These are phyloP conservation scores for Oryza punctata DNA, from an alignment of 176 grass and related monocot genomes.

Conservation along the genomic window DNA sequence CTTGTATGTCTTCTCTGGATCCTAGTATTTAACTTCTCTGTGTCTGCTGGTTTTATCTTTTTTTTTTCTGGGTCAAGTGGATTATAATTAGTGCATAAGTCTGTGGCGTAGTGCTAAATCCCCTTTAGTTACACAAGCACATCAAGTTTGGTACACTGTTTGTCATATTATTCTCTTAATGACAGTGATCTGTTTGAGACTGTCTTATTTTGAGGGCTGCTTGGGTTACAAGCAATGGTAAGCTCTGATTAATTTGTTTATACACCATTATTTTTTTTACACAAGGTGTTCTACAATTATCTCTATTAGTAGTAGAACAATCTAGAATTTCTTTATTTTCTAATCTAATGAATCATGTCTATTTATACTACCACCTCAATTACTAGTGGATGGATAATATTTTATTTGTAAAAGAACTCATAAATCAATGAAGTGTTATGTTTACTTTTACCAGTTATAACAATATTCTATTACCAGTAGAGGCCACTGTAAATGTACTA, in stretches of 20 bases:
- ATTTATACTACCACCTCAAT: no score
- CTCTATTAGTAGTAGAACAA: no score
- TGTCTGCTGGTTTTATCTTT: not conserved
- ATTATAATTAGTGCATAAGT: constrained; percentile 20
- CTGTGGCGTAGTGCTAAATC: constrained; percentile 17
- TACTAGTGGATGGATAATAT: no score
- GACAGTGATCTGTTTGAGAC: constrained; percentile 55
- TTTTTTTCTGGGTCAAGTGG: not conserved
- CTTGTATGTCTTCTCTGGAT: not conserved
- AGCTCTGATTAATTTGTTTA: not conserved
- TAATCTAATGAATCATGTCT: no score
- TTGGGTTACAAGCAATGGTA: constrained; percentile 16
- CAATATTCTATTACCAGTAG: no score
- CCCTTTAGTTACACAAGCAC: constrained; percentile 18
- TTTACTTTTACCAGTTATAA: no score
- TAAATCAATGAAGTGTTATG: no score
- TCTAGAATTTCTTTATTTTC: no score
- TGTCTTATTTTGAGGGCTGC: constrained; percentile 55
- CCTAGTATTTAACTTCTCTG: not conserved
- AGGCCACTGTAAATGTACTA: no score
- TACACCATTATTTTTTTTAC: not conserved
- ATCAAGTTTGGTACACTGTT: constrained; percentile 44
- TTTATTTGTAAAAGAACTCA: no score
- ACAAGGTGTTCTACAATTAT: no score
- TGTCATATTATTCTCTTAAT: constrained; percentile 19